Conservation (phyloP, 768 basidiomycete species). For the Calocybe cyanea region DNA sequence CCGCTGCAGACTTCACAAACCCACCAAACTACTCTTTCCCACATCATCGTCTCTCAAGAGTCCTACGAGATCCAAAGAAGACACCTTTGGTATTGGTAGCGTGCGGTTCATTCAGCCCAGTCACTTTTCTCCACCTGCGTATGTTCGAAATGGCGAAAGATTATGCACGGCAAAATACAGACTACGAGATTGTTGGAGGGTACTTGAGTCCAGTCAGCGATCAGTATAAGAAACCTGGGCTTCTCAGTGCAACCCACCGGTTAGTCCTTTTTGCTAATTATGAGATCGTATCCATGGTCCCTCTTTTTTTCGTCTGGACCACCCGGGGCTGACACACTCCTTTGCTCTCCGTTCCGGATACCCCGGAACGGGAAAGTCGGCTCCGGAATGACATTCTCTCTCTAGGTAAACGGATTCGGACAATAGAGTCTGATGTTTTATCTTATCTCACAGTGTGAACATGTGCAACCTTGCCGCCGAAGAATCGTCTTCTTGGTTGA, state of each 20-base stretch:
- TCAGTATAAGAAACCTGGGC: slow-evolving; percentile 93
- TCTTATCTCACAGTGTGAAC: slow-evolving; percentile 50
- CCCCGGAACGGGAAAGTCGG: slow-evolving; percentile 12
- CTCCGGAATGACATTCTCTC: slow-evolving; percentile 17
- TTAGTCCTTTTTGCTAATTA: slow-evolving; percentile 38
- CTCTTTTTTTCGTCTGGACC: not conserved
- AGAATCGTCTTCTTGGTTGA: slow-evolving; percentile 89
- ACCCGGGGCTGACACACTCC: not conserved
- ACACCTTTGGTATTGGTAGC: slow-evolving; percentile 93
- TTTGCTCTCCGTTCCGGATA: slow-evolving; percentile 5
- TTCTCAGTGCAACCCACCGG: slow-evolving; percentile 87
- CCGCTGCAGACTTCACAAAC: slow-evolving; percentile 50
- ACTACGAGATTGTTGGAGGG: slow-evolving; percentile 92
- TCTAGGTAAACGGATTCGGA: not conserved
- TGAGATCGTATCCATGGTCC: slow-evolving; percentile 5
- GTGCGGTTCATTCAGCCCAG: slow-evolving; percentile 96
- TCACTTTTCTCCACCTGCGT: slow-evolving; percentile 95
- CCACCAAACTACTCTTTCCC: slow-evolving; percentile 69
- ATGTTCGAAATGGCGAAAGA: slow-evolving; percentile 99
- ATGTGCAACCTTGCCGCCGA: slow-evolving; percentile 91
- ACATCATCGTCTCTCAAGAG: slow-evolving; percentile 55
- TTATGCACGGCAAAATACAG: slow-evolving; percentile 86
- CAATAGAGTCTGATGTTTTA: slow-evolving; percentile 6
- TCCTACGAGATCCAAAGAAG: slow-evolving; percentile 59
- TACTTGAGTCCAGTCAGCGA: slow-evolving; percentile 97